A percentile compares a stretch with the other conserved stretches of the same genome.
Conservation (phyloP, 495 filamentous ascomycete genomes). For the Bacidia gigantensis region DNA sequence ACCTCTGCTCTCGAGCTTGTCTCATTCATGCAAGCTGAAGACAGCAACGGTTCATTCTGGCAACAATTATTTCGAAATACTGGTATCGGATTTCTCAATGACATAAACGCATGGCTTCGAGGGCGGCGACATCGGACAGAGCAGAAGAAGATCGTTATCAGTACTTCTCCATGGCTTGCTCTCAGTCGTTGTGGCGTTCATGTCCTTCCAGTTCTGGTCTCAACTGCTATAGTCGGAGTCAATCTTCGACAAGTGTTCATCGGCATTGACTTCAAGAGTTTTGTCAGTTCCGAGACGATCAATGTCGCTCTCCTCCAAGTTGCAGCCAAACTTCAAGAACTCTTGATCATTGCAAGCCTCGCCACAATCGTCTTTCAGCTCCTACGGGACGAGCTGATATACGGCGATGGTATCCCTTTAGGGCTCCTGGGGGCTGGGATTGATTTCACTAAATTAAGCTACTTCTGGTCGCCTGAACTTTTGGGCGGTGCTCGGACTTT, state of each 20-base stretch:
- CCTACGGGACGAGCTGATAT: constrained; percentile 16
- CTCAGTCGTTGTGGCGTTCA: constrained; percentile 12
- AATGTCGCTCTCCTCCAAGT: constrained; percentile 17
- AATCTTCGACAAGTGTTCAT: constrained; percentile 13
- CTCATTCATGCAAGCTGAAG: not conserved
- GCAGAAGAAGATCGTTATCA: constrained; percentile 1
- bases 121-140: not conserved
- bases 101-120: not conserved
- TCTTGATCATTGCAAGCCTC: constrained; percentile 15
- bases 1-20: not conserved
- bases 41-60: not conserved
- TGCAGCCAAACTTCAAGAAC: constrained; percentile 17
- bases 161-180: constrained; percentile 2
- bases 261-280: constrained; percentile 11
- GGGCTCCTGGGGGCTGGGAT: constrained; percentile 14
- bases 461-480: constrained; percentile 14
- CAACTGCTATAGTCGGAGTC: constrained; percentile 11
- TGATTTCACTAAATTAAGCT: constrained; percentile 13
- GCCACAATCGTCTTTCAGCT: constrained; percentile 12
- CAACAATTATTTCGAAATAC: not conserved
- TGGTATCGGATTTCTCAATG: not conserved
- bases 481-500: constrained; percentile 1
- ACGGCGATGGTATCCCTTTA: constrained; percentile 17
- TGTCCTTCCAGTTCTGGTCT: constrained; percentile 10
- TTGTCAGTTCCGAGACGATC: constrained; percentile 12